Evolutionary conservation across 1,284 basidiomycete species (phyloP), one percentile per base, ranked within the genome.

Genomic region (Irpex sp.): DNA sequence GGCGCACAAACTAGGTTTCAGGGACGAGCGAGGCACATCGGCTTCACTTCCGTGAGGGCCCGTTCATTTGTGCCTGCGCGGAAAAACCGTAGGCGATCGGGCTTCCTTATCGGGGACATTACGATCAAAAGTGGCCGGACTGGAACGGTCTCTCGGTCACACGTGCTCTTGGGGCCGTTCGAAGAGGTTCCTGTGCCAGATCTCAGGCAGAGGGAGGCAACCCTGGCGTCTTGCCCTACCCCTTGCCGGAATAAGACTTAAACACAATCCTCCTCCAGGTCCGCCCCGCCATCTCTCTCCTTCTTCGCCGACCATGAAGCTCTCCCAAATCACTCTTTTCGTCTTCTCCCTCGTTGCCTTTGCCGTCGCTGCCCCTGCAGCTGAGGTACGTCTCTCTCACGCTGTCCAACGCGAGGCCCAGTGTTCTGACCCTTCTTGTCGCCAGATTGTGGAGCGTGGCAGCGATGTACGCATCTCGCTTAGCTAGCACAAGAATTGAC

Each of bases 321-420:
- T 66, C 63, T 66, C 71, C 57, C 37, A 54, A n/a, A n/a, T 56
- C 57, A 44, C 67, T 58, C 61, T 74, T 66, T 49, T 70, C 61
- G 37, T 74, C 64, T 66, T 70, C 62, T 21, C 72, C 57, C 65
- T 75, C 65, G 63, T 66, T 26, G 57, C 64, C 57, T 38, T 74
- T 56, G 68, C 63, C 62, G 64, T 65, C 11, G 74, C 73, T 37
- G 67, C 67, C 11, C 74, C 54, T 6, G 54, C 54, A 13, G 13
- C 54, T 7, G 48, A 15, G 11, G 54, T 55, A 21, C 11, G 54
- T 55, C 21, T 34, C 19, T 21, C 54, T 52, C 49, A 26, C 21
- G 49, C 21, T 26, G 49, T 52, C 15, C n/a, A 8, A 17, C 21
- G 15, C 21, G 21, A 17, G 8, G 17, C 7, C 15, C 17, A 52